Percentiles rank a stretch among this genome's conserved stretches.
Evolutionary conservation across 345 rosid genomes (phyloP).

Genomic region (Salix exigua): DNA sequence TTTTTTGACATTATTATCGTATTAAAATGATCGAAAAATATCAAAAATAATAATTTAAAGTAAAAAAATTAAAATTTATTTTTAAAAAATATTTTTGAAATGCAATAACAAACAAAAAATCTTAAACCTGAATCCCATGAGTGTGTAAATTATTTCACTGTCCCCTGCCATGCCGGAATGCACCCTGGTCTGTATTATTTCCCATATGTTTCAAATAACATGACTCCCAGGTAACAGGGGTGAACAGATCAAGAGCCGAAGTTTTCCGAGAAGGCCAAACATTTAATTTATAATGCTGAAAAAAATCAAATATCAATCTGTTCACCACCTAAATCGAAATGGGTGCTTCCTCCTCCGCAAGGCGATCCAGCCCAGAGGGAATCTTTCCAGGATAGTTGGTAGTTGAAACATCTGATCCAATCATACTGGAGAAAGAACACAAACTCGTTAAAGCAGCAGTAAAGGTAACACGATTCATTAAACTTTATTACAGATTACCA

Average conservation of each 20-base stretch:
- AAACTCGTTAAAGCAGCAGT: slow-evolving; percentile 9
- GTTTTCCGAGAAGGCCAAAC: not conserved
- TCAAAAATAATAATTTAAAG: too few species aligned
- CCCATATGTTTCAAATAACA: not conserved
- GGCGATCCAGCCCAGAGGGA: slow-evolving; percentile 55
- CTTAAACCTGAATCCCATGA: too few species aligned
- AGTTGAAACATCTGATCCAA: slow-evolving; percentile 52
- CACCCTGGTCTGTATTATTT: not conserved
- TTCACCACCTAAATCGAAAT: not conserved
- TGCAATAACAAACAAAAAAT: too few species aligned
- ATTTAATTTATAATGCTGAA: not conserved
- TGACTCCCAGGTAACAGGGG: not conserved
- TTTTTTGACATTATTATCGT: too few species aligned
- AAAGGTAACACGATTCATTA: not conserved
- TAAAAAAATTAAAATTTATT: too few species aligned
- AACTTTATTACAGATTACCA: not conserved
- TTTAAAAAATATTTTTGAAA: too few species aligned
- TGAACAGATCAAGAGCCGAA: not conserved
- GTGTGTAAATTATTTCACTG: too few species aligned
- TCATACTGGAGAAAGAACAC: slow-evolving; percentile 47
- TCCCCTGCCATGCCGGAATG: not conserved
- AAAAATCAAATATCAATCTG: not conserved
- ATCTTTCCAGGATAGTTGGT: slow-evolving; percentile 83
- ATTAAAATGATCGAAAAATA: too few species aligned
- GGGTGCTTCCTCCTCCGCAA: slow-evolving; percentile 23